phyloP scores from a whole-genome alignment of 371 early-diverging fungal genomes.

The Gilbertella persicaria region DNA sequence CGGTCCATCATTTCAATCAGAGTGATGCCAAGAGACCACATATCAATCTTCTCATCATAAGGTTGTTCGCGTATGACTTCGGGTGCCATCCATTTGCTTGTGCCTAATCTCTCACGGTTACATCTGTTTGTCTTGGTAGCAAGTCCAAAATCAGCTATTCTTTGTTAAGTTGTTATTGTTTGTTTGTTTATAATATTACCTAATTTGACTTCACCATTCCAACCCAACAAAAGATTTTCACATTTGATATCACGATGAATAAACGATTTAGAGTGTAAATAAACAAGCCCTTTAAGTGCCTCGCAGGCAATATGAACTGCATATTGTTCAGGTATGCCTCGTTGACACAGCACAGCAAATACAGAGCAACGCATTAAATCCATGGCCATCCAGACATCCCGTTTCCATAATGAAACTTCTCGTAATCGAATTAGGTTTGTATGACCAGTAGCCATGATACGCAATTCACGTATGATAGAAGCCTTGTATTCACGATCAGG shows the following conservation, averaged over 20 bases:
- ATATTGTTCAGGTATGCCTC: constrained; percentile 54
- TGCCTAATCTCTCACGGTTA: constrained; percentile 88
- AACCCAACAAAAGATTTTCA: constrained; percentile 96
- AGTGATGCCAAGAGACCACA: constrained; percentile 97
- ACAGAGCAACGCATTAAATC: constrained; percentile 51
- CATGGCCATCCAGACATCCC: constrained; percentile 58
- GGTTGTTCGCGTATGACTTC: constrained; percentile 90
- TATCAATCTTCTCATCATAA: constrained; percentile 87
- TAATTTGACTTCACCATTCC: constrained; percentile 94
- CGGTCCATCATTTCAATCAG: constrained; percentile 56
- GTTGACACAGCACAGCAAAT: constrained; percentile 51
- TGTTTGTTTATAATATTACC: constrained; percentile 40
- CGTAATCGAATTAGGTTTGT: constrained; percentile 44
- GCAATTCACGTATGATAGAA: constrained; percentile 48
- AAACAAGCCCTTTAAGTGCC: constrained; percentile 75
- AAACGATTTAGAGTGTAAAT: constrained; percentile 92
- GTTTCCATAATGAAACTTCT: constrained; percentile 50
- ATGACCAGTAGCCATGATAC: constrained; percentile 54
- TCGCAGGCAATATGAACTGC: constrained; percentile 47
- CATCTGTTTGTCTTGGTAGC: constrained; percentile 38
- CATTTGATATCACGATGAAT: constrained; percentile 98
- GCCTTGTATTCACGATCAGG: constrained; percentile 52
- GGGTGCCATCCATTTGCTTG: constrained; percentile 94
- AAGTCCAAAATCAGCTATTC: constrained; percentile 39
- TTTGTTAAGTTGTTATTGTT: neutral